phyloP scores from a whole-genome alignment of 106 monocot species.

The Iris macrosiphon region DNA sequence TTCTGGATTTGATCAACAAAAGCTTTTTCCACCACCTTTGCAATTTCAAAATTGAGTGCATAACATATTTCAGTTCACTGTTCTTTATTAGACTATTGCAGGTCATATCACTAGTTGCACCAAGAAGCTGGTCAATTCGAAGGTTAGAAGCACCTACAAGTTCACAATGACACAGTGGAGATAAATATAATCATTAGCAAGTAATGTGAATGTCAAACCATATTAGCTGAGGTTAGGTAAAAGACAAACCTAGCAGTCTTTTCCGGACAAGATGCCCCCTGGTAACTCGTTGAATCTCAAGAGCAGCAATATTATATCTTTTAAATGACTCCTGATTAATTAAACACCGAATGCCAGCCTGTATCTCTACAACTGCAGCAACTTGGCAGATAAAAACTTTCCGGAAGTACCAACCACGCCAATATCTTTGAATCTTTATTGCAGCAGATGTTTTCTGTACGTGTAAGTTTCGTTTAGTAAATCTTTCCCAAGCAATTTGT shows the following conservation, averaged over 20 bases:
- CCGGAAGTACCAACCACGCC: conserved; percentile 34
- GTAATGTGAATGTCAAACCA: background rate
- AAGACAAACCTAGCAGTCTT: conserved; percentile 29
- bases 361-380: conserved; percentile 25
- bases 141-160: conserved; percentile 39
- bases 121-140: background rate
- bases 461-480: background rate
- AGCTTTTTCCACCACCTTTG: conserved; percentile 63
- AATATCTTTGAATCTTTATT: conserved; percentile 35
- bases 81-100: background rate
- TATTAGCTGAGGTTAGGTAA: background rate
- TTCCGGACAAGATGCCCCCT: conserved; percentile 29
- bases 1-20: conserved; percentile 11
- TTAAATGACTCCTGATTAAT: conserved; percentile 17
- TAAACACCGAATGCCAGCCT: conserved; percentile 12
- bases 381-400: conserved; percentile 16
- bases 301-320: conserved; percentile 13
- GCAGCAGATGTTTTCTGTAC: conserved; percentile 15
- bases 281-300: conserved; percentile 32
- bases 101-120: background rate
- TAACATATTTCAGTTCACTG: conserved; percentile 19
- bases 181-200: background rate
- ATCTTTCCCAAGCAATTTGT: conserved; percentile 30
- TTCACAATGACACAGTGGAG: background rate
- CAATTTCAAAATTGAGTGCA: conserved; percentile 25